phyloP scores from a whole-genome alignment of 1,139 yeast species.

The Taphrina communis region DNA sequence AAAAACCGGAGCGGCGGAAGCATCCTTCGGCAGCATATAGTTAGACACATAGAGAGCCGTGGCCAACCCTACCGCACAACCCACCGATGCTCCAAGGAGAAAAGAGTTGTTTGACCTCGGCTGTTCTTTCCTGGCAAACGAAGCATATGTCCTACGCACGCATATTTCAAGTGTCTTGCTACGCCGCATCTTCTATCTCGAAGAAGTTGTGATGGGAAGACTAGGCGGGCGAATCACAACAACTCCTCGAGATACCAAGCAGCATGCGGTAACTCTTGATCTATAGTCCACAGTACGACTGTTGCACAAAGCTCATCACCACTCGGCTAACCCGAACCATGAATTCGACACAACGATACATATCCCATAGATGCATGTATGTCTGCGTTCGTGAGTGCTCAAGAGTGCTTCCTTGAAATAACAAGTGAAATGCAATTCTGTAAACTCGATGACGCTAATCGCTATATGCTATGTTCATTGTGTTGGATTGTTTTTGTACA shows the following conservation, averaged over 20 bases:
- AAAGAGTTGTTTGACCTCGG: slow-evolving; percentile 20
- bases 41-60: slow-evolving; percentile 19
- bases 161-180: neutral
- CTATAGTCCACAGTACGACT: too few relatives aligned
- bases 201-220: too few relatives aligned
- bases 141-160: neutral
- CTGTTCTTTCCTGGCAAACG: slow-evolving; percentile 1
- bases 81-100: slow-evolving; percentile 20
- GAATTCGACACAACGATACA: too few relatives aligned
- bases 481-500: neutral
- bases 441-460: neutral
- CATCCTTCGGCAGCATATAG: slow-evolving; percentile 1
- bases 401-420: too few relatives aligned
- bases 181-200: neutral
- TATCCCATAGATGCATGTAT: too few relatives aligned
- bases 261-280: too few relatives aligned
- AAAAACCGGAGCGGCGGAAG: slow-evolving; percentile 48
- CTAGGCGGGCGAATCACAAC: too few relatives aligned
- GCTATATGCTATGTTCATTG: slow-evolving; percentile 14
- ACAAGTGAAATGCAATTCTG: too few relatives aligned
- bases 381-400: too few relatives aligned
- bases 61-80: slow-evolving; percentile 12
- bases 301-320: neutral
- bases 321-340: neutral
- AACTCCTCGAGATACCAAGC: too few relatives aligned